Evolutionary conservation across 768 basidiomycete species (phyloP).

Genomic region (Daedaleopsis nitida): DNA sequence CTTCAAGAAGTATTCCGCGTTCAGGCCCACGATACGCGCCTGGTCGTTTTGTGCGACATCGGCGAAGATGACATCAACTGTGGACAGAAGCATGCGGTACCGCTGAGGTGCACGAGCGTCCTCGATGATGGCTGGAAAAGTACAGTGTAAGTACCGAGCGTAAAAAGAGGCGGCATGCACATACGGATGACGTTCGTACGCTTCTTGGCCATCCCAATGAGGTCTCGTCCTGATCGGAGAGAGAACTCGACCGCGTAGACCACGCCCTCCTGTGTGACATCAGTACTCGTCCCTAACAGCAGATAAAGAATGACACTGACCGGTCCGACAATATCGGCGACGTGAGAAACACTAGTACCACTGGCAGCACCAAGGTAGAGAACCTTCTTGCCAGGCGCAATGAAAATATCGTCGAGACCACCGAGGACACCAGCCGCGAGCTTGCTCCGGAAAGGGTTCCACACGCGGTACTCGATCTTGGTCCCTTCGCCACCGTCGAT

Average conservation of each 20-base stretch:
- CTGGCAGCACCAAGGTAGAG: slow-evolving; percentile 97
- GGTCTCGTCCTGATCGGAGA: slow-evolving; percentile 91
- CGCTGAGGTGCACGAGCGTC: slow-evolving; percentile 96
- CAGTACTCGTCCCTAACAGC: slow-evolving; percentile 15
- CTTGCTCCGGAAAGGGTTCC: slow-evolving; percentile 99
- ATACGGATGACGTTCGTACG: slow-evolving; percentile 97
- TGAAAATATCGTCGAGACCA: slow-evolving; percentile 91
- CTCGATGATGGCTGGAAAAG: slow-evolving; percentile 81
- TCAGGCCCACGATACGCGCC: slow-evolving; percentile 92
- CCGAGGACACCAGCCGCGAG: slow-evolving; percentile 95
- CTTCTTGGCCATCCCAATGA: slow-evolving; percentile 99
- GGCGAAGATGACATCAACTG: slow-evolving; percentile 97
- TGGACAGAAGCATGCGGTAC: slow-evolving; percentile 95
- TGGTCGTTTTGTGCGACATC: slow-evolving; percentile 99
- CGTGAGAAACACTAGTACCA: slow-evolving; percentile 97
- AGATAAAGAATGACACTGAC: slow-evolving; percentile 45
- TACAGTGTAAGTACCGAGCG: not conserved
- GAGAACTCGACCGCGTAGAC: slow-evolving; percentile 99
- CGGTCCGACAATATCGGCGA: slow-evolving; percentile 97
- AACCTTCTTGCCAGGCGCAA: slow-evolving; percentile 93
- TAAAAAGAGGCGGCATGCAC: slow-evolving; percentile 30
- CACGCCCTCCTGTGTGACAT: slow-evolving; percentile 71
- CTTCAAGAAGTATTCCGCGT: slow-evolving; percentile 95
- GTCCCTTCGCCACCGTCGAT: slow-evolving; percentile 78
- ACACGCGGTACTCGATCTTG: slow-evolving; percentile 96